Evolutionary conservation across 202 grass and related monocot species (phyloP), one percentile per base, ranked within the genome.

Genomic region (Digitaria exilis): DNA sequence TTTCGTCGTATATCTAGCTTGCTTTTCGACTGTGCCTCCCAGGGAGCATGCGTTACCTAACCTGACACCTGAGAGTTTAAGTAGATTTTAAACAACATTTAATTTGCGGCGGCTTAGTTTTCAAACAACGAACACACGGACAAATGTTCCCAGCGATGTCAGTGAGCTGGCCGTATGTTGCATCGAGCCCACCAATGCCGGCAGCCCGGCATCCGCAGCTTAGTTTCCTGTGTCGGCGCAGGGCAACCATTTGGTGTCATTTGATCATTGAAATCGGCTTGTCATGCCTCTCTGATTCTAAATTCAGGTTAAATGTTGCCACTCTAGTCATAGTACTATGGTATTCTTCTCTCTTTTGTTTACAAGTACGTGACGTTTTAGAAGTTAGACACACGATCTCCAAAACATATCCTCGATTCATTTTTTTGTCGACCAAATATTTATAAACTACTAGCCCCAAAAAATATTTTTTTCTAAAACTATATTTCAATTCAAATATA

Each of bases 111-210:
- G 17, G n/a, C 12, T 44, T 29, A 10, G 14, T 58, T 83, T 88
- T 70, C 21, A 69, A 88, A 80, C 43, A 52, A 73, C 16, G 43
- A 2, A 61, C n/a, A 69, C 76, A 56, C 9, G 39, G 76, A 80
- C 76, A 84, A 75, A 88, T 80, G 87, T 80, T 80, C 76, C 44
- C 69, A 75, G 76, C 21, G 76, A 75, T 51, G 69, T 49, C 72
- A 58, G 39, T 18, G 37, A 44, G 4, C 63, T n/a, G 25, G 4
- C 51, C 29, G 25, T 48, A 29, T 21, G 18, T 46, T 43, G 75
- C 87, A 69, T 84, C 87, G 87, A 84, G 81, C 69, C 76, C 87
- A 76, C 43, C 42, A 61, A 75, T 44, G 72, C 34, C 6, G 62
- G 21, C 44, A 43, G 37, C 37, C 6, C 39, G 7, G 62, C 39